Evolutionary conservation across 2,329 filamentous ascomycete genomes (phyloP), one percentile per base, ranked within the genome.

Genomic region (Phaeomoniella chlamydospora): DNA sequence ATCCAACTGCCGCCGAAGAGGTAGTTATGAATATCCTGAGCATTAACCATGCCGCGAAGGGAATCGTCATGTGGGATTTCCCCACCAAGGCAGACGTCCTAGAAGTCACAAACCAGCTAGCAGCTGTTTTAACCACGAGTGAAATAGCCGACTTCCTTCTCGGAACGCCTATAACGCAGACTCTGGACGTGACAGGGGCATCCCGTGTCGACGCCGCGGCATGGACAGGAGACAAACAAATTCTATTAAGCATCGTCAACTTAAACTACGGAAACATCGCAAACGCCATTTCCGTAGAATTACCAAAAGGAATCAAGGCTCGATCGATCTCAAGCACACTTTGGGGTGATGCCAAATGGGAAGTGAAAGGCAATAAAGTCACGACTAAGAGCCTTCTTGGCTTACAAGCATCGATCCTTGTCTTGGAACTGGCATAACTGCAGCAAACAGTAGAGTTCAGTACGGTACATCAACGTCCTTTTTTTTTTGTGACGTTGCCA

Each of bases 31-130:
- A 54, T 33, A 50, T 67, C 39, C 42, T 70, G 10, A 54, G 53
- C 32, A 43, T 70, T 33, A 68, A 68, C 41, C 65, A 69, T 41
- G 58, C 61, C 32, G 66, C 63, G 0, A 70, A 65, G 43, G 67
- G 61, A 0, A 53, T 70, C 29, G 59, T 65, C 18, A 57, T 54
- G 43, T 71, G 68, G 68, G 48, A 54, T 12, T 70, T 60, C 41
- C 66, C 66, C 0, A 59, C 60, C 3, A 51, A 43, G 10, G 30
- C 39, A 2, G 56, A 55, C 19, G 45, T 61, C 14, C 48, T 42
- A 29, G 43, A 41, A 18, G 50, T 51, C 17, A 67, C 53, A 33
- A 52, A 50, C 5, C 31, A 38, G 10, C 42, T 71, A 37, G 62
- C 60, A 9, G 55, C 47, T 13, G 50, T 64, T 0, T 46, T 68